Conservation (phyloP, 192 early-diverging fungal genomes). For the Rhizoclosmatium globosum region DNA sequence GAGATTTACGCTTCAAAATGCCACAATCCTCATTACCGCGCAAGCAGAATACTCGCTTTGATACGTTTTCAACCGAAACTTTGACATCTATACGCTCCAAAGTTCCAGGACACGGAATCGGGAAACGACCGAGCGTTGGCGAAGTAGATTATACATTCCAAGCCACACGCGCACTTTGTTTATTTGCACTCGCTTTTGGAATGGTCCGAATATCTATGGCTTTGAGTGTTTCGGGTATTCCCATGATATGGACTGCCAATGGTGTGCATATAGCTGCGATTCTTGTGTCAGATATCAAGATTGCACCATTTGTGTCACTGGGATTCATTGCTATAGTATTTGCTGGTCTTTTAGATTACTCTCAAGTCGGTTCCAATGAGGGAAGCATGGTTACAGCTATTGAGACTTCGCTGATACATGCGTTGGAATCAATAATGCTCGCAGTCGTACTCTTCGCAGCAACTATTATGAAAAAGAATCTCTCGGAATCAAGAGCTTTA, state of each 20-base stretch:
- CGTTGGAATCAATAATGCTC: constrained; percentile 1
- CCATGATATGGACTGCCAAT: constrained; percentile 5
- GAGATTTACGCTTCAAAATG: no score
- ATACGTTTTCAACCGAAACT: no score
- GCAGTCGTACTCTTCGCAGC: not conserved
- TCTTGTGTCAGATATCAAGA: not conserved
- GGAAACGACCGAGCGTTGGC: no score
- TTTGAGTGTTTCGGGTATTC: constrained; percentile 10
- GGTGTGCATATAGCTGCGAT: constrained; percentile 5
- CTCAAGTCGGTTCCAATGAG: not conserved
- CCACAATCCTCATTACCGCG: no score
- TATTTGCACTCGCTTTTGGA: not conserved
- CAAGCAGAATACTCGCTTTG: no score
- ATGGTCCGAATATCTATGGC: not conserved
- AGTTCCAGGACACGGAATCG: no score
- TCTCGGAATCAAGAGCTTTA: not conserved
- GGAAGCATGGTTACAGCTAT: no score
- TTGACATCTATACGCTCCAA: no score
- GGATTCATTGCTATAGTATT: constrained; percentile 2
- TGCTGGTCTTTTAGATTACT: not conserved
- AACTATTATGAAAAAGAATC: not conserved
- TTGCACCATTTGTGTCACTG: not conserved
- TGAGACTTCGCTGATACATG: not conserved
- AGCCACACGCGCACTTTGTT: no score
- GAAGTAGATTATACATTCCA: no score